Conservation (phyloP, 1,284 basidiomycete genomes). For the Papiliotrema flavescens region DNA sequence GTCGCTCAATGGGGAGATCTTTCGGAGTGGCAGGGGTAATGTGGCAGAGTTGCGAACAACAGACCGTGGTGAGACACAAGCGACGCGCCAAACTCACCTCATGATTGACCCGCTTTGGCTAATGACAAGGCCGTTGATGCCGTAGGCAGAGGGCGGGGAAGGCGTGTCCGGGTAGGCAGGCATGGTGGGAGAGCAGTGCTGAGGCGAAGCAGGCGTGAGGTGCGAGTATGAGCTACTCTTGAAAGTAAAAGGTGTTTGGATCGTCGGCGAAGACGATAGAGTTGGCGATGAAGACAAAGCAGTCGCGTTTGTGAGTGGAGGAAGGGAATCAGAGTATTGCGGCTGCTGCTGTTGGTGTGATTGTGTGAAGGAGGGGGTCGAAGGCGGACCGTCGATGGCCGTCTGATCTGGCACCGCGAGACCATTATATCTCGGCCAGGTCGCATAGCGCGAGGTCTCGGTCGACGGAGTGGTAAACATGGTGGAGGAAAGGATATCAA, state of each 20-base stretch:
- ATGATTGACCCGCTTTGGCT: slow-evolving; percentile 15
- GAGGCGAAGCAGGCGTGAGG: not conserved
- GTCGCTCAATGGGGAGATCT: no score
- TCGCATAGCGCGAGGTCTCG: not conserved
- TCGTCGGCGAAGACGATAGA: not conserved
- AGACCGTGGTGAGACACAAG: not conserved
- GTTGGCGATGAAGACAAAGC: not conserved
- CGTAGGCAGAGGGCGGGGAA: slow-evolving; percentile 23
- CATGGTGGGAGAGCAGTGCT: not conserved
- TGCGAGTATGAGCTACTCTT: not conserved
- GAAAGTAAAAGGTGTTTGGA: not conserved
- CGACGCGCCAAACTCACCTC: slow-evolving; percentile 16
- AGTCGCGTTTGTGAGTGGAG: not conserved
- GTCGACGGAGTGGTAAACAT: slow-evolving; percentile 1
- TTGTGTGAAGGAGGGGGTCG: not conserved
- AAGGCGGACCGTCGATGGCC: not conserved
- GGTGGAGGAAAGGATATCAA: not conserved
- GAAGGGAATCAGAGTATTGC: not conserved
- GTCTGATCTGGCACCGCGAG: not conserved
- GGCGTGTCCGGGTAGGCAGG: slow-evolving; percentile 25
- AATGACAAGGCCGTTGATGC: slow-evolving; percentile 23
- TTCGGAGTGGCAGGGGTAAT: no score
- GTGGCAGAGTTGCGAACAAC: no score
- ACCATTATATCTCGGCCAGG: slow-evolving; percentile 3
- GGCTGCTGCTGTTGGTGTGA: not conserved